phyloP scores from a whole-genome alignment of 495 filamentous ascomycete genomes.

The Polyplosphaeria fusca region DNA sequence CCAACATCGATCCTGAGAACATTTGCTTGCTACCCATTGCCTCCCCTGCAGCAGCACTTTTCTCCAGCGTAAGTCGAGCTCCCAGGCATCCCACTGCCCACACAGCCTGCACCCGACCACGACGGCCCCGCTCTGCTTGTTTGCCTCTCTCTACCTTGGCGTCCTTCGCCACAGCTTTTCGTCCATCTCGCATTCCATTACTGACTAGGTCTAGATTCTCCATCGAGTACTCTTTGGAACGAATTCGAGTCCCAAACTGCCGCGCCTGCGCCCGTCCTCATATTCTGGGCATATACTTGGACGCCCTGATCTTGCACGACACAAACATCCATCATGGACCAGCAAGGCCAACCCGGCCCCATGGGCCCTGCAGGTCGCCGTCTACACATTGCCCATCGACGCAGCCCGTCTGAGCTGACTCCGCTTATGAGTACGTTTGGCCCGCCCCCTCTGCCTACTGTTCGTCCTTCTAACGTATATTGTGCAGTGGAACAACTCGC shows the following conservation, averaged over 20 bases:
- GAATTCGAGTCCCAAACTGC: slow-evolving; percentile 1
- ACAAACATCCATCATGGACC: slow-evolving; percentile 63
- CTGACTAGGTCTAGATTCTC: slow-evolving; percentile 26
- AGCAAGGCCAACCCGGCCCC: slow-evolving; percentile 71
- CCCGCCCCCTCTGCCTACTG: slow-evolving; percentile 1
- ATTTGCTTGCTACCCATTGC: slow-evolving; percentile 8
- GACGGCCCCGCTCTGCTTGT: slow-evolving; percentile 7
- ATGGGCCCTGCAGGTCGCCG: slow-evolving; percentile 83
- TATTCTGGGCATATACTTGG: slow-evolving; percentile 4
- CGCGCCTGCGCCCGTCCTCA: slow-evolving; percentile 13
- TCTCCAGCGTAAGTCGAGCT: slow-evolving; percentile 21
- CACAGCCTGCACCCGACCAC: background rate
- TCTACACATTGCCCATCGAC: slow-evolving; percentile 94
- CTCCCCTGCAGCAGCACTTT: slow-evolving; percentile 1
- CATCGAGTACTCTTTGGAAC: slow-evolving; percentile 18
- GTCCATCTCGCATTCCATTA: too few relatives aligned
- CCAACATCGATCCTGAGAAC: slow-evolving; percentile 20
- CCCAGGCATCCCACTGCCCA: slow-evolving; percentile 1
- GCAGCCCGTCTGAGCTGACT: slow-evolving; percentile 96
- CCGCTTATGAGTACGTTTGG: slow-evolving; percentile 93
- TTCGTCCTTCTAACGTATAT: slow-evolving; percentile 2
- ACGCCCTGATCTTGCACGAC: slow-evolving; percentile 14
- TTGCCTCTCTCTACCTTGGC: too few relatives aligned
- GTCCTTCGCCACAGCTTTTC: too few relatives aligned
- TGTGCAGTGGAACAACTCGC: slow-evolving; percentile 85